A percentile compares a stretch with the other conserved stretches of the same genome.
Conservation (phyloP, 768 basidiomycete species). For the Auricularia cornea region DNA sequence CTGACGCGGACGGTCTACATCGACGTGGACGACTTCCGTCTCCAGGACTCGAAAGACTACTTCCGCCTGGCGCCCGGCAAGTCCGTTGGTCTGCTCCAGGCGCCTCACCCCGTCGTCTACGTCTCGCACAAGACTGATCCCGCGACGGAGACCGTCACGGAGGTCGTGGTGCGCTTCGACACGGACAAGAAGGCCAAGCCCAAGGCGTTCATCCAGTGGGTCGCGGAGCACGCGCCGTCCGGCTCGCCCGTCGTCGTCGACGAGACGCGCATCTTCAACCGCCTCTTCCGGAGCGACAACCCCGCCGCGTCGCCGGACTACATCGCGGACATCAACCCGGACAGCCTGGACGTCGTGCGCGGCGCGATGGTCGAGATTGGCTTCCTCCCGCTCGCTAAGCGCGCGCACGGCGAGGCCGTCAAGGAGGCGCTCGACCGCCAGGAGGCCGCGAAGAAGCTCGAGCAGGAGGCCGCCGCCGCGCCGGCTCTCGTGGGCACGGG, state of each 20-base stretch:
- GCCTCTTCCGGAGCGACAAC: slow-evolving; percentile 89
- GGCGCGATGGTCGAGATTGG: slow-evolving; percentile 83
- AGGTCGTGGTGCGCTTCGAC: slow-evolving; percentile 74
- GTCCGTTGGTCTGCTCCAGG: slow-evolving; percentile 93
- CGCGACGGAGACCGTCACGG: slow-evolving; percentile 59
- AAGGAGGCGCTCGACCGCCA: slow-evolving; percentile 45
- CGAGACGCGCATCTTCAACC: slow-evolving; percentile 88
- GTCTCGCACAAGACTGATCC: slow-evolving; percentile 79
- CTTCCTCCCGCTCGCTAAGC: slow-evolving; percentile 77
- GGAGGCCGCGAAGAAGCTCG: slow-evolving; percentile 49
- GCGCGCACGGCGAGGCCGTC: slow-evolving; percentile 53
- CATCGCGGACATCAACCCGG: slow-evolving; percentile 69
- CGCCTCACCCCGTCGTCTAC: slow-evolving; percentile 85
- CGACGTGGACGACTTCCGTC: slow-evolving; percentile 86
- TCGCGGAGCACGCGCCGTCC: slow-evolving; percentile 71
- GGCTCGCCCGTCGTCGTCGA: slow-evolving; percentile 78
- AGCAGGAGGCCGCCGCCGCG: slow-evolving; percentile 32
- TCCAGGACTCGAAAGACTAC: slow-evolving; percentile 88
- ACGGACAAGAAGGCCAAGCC: slow-evolving; percentile 61
- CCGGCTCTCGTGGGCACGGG: slow-evolving; percentile 18
- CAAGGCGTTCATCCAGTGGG: slow-evolving; percentile 96
- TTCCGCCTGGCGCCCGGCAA: slow-evolving; percentile 97
- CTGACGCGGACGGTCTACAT: slow-evolving; percentile 89
- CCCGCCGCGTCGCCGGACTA: slow-evolving; percentile 70
- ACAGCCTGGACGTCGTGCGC: slow-evolving; percentile 72